Evolutionary conservation across 768 basidiomycete species (phyloP), one percentile per base, ranked within the genome.

Genomic region (Pleurotus platypus): DNA sequence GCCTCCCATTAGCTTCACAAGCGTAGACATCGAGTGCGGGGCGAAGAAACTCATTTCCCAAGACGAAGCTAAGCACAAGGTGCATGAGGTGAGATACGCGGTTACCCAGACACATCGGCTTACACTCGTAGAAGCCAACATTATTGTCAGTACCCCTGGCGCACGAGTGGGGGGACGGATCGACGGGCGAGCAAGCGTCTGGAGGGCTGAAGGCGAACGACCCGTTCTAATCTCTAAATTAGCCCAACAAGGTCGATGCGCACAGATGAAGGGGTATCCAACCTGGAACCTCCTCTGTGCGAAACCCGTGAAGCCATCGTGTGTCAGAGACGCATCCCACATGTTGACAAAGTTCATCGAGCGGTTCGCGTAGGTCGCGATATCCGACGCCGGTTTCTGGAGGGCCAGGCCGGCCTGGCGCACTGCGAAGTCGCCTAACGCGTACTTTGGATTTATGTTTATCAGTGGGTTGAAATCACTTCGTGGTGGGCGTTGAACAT

Each of bases 21-120:
- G 62, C 1, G 78, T 78, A 13, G 77, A 67, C 71, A 80, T 78
- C 5, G 78, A 78, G 55, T 81, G 78, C 2, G 80, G 79, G 2
- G 75, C 78, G 57, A 79, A 80, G 66, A 80, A 79, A 63, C 76
- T 78, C 70, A 77, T 77, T 58, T 81, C 78, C 79, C 79, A 81
- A 16, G 80, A 81, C 5, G 79, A 80, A 0, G 79, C 79, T 80
- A 43, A n/a, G n/a, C n/a, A n/a, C n/a, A n/a, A n/a, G n/a, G n/a
- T 2, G 35, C 13, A 38, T 38, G 12, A 22, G 2, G 46, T 22
- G 24, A 45, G 27, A 47, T 45, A 6, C 11, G 16, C n/a, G 22
- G 55, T 11, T 43, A 22, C n/a, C 22, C 37, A 27, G 20, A 42
- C 5, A 24, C 26, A 54, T 15, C 20, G 47, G 63, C 71, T 56